Base-by-base conservation (phyloP, 805 yeast genomes). In the Cephaloascus fragrans region DNA sequence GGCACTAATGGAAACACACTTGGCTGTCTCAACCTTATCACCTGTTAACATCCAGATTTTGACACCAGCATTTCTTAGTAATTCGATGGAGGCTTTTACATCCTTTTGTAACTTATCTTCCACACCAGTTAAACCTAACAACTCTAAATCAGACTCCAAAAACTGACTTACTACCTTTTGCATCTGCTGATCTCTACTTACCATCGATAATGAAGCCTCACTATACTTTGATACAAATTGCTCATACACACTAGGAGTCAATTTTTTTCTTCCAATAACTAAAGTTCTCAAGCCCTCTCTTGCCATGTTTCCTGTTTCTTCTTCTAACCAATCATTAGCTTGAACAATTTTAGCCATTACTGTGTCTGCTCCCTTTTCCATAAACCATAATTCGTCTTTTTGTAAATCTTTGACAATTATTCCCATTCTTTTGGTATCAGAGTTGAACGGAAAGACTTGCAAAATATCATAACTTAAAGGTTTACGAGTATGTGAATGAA, bases 1-100 rank as follows among this genome's bases (percentile, higher is more conserved):
- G 26, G 97, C 93, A 57, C 96, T 85, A n/a, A 94, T 84, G 17
- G 97, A 88, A 32, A 93, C 97, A 71, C 98, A 93, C 43, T 88
- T 77, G 1, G 98, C 98, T 0, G 99, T 93, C 62, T 93, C 99
- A 4, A 93, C 97, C 57, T 93, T 93, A 58, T 93, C 99, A 48
- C 99, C 99, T 0, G 99, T 93, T 36, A 93, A 66, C 98, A 93
- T 94, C 99, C 99, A 93, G 38, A 93, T 93, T 51, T 89, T 89
- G 40, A 94, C 77, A 3, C 97, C 98, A 0, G 97, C 99, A 61
- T 94, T 93, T 49, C 98, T 74, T 47, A 93, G 68, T 28, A 89
- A 69, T 63, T 93, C 99, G 42, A 93, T 80, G 0, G 96, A 86
- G 0, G 94, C 73, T 59, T 90, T 90, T 37, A 94, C 96, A 56